phyloP scores from a whole-genome alignment of 2,329 filamentous ascomycete species.

The Pyricularia pennisetigena region DNA sequence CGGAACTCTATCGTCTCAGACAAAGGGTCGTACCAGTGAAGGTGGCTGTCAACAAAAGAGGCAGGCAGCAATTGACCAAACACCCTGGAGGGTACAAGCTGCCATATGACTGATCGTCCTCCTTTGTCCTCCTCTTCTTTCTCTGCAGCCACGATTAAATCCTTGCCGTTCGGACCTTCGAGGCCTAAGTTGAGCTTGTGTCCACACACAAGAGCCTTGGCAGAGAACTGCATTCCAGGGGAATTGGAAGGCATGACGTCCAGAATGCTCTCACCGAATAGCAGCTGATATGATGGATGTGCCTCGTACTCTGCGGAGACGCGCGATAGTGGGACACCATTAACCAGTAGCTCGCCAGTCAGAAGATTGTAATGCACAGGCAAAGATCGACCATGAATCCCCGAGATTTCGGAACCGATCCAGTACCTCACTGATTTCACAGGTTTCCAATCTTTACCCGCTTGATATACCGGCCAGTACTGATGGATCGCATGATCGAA shows the following conservation, averaged over 20 bases:
- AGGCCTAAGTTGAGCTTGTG: slow-evolving; percentile 26
- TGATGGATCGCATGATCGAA: slow-evolving; percentile 12
- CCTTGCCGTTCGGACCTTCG: slow-evolving; percentile 2
- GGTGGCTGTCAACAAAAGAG: slow-evolving; percentile 25
- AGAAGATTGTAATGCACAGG: slow-evolving; percentile 38
- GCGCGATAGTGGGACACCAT: slow-evolving; percentile 36
- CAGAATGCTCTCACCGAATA: slow-evolving; percentile 32
- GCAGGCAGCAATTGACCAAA: slow-evolving; percentile 21
- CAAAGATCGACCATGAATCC: slow-evolving; percentile 6
- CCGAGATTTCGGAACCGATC: slow-evolving; percentile 11
- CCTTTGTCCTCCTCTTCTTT: slow-evolving; percentile 4
- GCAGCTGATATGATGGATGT: slow-evolving; percentile 25
- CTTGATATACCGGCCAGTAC: slow-evolving; percentile 17
- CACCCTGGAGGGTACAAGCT: slow-evolving; percentile 30
- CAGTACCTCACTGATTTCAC: slow-evolving; percentile 8
- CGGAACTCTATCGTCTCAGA: slow-evolving; percentile 22
- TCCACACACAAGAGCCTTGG: slow-evolving; percentile 18
- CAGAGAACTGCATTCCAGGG: slow-evolving; percentile 29
- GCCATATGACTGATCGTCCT: slow-evolving; percentile 5
- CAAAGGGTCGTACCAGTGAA: slow-evolving; percentile 34
- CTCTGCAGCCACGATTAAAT: slow-evolving; percentile 22
- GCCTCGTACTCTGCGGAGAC: slow-evolving; percentile 33
- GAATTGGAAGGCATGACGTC: slow-evolving; percentile 30
- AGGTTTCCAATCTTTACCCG: slow-evolving; percentile 4
- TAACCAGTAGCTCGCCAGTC: slow-evolving; percentile 39